These are phyloP conservation scores for Leucosporidium creatinivorum DNA, from an alignment of 768 basidiomycete genomes.

Conservation along the genomic window DNA sequence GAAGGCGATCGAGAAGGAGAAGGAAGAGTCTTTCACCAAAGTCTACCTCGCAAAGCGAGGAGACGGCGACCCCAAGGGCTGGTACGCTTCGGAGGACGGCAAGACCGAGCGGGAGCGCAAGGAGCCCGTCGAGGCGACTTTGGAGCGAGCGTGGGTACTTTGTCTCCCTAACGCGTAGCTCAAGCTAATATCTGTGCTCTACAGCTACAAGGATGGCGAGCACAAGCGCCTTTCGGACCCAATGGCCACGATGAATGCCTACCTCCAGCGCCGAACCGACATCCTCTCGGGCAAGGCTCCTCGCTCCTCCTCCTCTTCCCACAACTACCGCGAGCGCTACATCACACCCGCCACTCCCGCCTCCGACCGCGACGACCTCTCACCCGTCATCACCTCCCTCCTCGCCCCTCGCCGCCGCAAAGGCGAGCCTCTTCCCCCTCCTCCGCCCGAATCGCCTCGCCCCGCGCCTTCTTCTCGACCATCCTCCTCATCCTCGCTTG, in stretches of 20 bases:
- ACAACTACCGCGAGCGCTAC: conserved; percentile 21
- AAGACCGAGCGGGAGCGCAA: conserved; percentile 25
- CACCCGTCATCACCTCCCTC: conserved; percentile 21
- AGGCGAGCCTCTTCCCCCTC: conserved; percentile 8
- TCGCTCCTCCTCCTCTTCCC: not conserved
- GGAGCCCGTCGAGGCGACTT: conserved; percentile 16
- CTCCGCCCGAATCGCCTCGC: not conserved
- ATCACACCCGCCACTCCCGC: not conserved
- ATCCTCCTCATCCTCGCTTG: not conserved
- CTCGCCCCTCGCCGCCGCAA: not conserved
- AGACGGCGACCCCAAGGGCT: conserved; percentile 23
- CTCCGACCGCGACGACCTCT: conserved; percentile 4
- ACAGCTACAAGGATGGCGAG: conserved; percentile 35
- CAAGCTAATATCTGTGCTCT: not conserved
- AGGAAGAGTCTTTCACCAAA: conserved; percentile 17
- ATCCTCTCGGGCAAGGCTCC: conserved; percentile 15
- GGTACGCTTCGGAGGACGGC: conserved; percentile 26
- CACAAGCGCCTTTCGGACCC: conserved; percentile 34
- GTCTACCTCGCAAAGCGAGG: conserved; percentile 27
- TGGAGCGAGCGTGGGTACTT: conserved; percentile 25
- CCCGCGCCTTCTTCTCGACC: not conserved
- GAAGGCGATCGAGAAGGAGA: conserved; percentile 5
- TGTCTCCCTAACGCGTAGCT: no score
- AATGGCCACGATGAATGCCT: conserved; percentile 33
- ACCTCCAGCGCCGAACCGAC: conserved; percentile 31